Conservation (phyloP, 768 basidiomycete genomes). For the Hygrophorus pudorinus region DNA sequence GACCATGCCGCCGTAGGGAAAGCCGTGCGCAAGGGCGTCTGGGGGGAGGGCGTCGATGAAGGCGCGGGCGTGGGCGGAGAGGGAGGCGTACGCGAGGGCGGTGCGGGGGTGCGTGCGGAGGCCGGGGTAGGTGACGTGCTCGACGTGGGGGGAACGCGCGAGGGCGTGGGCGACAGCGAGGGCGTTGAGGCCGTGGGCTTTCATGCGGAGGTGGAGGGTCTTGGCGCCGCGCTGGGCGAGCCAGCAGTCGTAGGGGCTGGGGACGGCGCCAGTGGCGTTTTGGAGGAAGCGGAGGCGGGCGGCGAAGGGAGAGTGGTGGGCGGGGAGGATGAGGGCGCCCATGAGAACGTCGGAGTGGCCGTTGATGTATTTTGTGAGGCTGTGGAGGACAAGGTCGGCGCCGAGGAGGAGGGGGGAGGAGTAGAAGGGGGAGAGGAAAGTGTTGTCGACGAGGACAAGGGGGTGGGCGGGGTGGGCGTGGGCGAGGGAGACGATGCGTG, state of each 20-base stretch:
- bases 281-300: conserved; percentile 76
- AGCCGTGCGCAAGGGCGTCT: conserved; percentile 33
- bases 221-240: conserved; percentile 85
- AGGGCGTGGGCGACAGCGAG: conserved; percentile 63
- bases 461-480: conserved; percentile 55
- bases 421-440: conserved; percentile 90
- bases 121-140: conserved; percentile 82
- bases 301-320: conserved; percentile 35
- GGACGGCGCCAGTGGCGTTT: conserved; percentile 79
- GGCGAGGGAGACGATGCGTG: conserved; percentile 56
- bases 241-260: conserved; percentile 83
- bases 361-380: conserved; percentile 84
- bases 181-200: conserved; percentile 78
- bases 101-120: conserved; percentile 58
- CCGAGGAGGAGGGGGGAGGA: conserved; percentile 76
- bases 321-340: conserved; percentile 70
- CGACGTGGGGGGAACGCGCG: conserved; percentile 45
- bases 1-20: conserved; percentile 90
- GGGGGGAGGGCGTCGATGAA: conserved; percentile 39
- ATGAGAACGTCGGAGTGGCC: conserved; percentile 93
- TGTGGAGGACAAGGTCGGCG: conserved; percentile 82
- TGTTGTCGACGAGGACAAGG: conserved; percentile 86
- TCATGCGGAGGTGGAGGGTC: conserved; percentile 84
- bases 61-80: conserved; percentile 59
- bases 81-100: conserved; percentile 47